Conservation (phyloP, 164 flowering plant genomes). For the Vitis riparia region DNA sequence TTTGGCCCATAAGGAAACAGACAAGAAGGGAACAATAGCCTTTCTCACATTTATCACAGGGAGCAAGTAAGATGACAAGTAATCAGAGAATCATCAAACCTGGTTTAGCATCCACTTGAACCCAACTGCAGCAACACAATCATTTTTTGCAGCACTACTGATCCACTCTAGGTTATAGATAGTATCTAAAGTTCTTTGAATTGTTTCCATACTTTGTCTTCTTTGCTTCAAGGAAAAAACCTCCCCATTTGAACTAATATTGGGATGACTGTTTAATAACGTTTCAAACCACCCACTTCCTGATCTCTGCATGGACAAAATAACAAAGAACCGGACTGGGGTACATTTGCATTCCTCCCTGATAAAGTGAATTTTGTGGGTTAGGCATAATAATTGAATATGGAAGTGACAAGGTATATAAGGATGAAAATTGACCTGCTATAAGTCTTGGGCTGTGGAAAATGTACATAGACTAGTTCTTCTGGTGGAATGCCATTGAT, state of each 20-base stretch:
- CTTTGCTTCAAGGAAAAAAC: slow-evolving; percentile 11
- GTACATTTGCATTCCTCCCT: slow-evolving; percentile 23
- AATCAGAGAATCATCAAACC: slow-evolving; percentile 1
- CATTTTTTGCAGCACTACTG: slow-evolving; percentile 24
- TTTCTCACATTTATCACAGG: too few species aligned
- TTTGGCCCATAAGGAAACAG: too few species aligned
- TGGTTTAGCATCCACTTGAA: slow-evolving; percentile 30
- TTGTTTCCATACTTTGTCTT: slow-evolving; percentile 15
- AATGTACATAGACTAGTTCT: slow-evolving; percentile 24
- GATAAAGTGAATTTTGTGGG: not conserved
- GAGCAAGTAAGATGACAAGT: too few species aligned
- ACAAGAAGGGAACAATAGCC: too few species aligned
- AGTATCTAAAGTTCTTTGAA: slow-evolving; percentile 14
- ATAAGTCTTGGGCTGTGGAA: slow-evolving; percentile 30
- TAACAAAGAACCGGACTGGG: slow-evolving; percentile 18
- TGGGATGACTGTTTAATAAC: slow-evolving; percentile 20
- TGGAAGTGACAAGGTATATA: not conserved
- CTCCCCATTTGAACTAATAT: slow-evolving; percentile 24
- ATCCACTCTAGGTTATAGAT: slow-evolving; percentile 24
- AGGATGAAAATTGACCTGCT: slow-evolving; percentile 15
- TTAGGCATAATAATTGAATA: not conserved
- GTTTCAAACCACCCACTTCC: slow-evolving; percentile 31
- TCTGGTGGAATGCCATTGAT: slow-evolving; percentile 3
- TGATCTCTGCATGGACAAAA: slow-evolving; percentile 22
- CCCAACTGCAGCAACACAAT: slow-evolving; percentile 23